These are phyloP conservation scores for Excoecaria cochinchinensis DNA, from an alignment of 345 rosid species.

Conservation along the genomic window DNA sequence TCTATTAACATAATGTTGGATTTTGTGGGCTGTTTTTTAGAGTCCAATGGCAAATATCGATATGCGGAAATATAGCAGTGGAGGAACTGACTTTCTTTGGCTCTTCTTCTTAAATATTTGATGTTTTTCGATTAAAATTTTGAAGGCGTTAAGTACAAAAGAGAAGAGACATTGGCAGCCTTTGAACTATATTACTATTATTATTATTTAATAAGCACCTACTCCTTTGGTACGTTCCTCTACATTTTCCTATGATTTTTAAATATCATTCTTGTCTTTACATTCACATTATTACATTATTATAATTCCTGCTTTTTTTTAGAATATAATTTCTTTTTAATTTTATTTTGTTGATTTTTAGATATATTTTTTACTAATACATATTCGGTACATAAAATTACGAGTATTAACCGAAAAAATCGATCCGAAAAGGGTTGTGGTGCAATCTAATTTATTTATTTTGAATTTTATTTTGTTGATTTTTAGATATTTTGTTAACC, in stretches of 20 bases:
- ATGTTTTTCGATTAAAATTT: not conserved
- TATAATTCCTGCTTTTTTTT: not conserved
- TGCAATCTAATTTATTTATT: too few relatives aligned
- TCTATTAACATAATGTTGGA: too few relatives aligned
- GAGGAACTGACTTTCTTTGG: not conserved
- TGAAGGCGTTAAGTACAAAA: not conserved
- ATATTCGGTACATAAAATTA: too few relatives aligned
- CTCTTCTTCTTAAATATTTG: too few relatives aligned
- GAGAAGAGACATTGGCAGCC: slow-evolving; percentile 5
- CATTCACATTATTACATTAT: not conserved
- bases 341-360: too few relatives aligned
- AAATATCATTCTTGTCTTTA: not conserved
- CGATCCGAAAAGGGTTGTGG: too few relatives aligned
- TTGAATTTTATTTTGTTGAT: too few relatives aligned
- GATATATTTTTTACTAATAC: not conserved
- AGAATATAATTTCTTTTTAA: too few relatives aligned
- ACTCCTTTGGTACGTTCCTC: not conserved
- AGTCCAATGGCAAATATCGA: too few relatives aligned
- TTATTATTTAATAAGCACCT: not conserved
- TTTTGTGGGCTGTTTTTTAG: too few relatives aligned
- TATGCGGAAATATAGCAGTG: not conserved
- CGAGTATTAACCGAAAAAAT: too few relatives aligned
- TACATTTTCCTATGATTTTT: not conserved
- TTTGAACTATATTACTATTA: not conserved
- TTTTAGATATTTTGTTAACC: too few relatives aligned